Conservation (phyloP, 768 basidiomycete species). For the Phallus indusiatus region DNA sequence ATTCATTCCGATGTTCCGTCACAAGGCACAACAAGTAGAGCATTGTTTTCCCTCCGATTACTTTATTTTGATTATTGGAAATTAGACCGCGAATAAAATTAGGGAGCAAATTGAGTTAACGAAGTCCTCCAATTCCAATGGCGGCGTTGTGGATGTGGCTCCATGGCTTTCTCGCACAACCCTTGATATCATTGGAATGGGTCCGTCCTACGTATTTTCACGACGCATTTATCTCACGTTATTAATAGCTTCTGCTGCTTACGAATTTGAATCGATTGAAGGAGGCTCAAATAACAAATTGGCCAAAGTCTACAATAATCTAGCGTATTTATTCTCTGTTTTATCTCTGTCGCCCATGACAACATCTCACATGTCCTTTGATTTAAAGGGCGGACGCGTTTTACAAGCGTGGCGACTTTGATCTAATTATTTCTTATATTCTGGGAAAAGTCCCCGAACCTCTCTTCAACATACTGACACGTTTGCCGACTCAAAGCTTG, state of each 20-base stretch:
- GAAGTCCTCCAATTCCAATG: neutral
- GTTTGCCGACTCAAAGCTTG: constrained; percentile 22
- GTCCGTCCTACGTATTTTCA: neutral
- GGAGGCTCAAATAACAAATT: constrained; percentile 2
- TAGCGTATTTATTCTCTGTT: neutral
- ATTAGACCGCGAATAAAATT: neutral
- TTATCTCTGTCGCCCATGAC: neutral
- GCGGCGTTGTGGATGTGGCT: neutral
- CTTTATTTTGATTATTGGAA: neutral
- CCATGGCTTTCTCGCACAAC: constrained; percentile 8
- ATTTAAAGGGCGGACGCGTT: neutral
- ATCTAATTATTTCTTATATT: constrained; percentile 19
- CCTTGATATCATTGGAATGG: constrained; percentile 7
- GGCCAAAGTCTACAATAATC: neutral
- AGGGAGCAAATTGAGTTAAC: neutral
- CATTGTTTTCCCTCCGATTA: neutral
- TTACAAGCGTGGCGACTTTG: constrained; percentile 1
- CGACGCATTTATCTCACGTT: neutral
- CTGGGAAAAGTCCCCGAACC: constrained; percentile 22
- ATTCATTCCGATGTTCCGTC: constrained; percentile 8
- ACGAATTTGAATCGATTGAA: constrained; percentile 16
- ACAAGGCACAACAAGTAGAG: constrained; percentile 1
- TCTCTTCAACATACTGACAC: constrained; percentile 18
- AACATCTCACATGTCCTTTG: neutral
- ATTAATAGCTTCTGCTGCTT: constrained; percentile 17